Evolutionary conservation across 2,329 filamentous ascomycete species (phyloP).

Genomic region (Colletotrichum australisinense): DNA sequence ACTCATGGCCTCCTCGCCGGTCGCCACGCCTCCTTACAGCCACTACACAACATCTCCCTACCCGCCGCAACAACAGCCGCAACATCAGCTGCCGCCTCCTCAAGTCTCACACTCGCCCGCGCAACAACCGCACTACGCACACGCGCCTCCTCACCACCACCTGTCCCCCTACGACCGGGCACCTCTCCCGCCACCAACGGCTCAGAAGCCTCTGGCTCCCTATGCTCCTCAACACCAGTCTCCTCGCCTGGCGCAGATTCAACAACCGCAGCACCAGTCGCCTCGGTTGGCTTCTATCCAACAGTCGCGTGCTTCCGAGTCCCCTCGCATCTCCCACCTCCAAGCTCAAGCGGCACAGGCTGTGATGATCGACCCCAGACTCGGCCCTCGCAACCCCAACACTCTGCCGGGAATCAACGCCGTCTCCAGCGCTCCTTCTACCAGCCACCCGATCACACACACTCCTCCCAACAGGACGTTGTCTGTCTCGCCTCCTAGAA

Average conservation of each 20-base stretch:
- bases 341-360: slow-evolving; percentile 56
- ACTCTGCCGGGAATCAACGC: slow-evolving; percentile 49
- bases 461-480: slow-evolving; percentile 58
- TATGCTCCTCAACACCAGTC: slow-evolving; percentile 49
- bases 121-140: slow-evolving; percentile 45
- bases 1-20: slow-evolving; percentile 67
- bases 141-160: slow-evolving; percentile 38
- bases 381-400: slow-evolving; percentile 52
- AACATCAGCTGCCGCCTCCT: slow-evolving; percentile 37
- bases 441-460: slow-evolving; percentile 44
- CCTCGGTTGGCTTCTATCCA: slow-evolving; percentile 39
- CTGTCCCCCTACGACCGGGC: slow-evolving; percentile 46
- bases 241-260: slow-evolving; percentile 40
- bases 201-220: slow-evolving; percentile 43
- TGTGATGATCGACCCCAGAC: slow-evolving; percentile 50
- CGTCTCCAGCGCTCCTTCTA: slow-evolving; percentile 45
- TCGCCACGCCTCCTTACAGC: slow-evolving; percentile 64
- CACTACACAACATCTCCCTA: slow-evolving; percentile 56
- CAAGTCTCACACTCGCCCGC: slow-evolving; percentile 41
- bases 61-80: slow-evolving; percentile 41
- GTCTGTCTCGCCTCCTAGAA: slow-evolving; percentile 62
- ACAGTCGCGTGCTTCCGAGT: slow-evolving; percentile 43
- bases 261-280: slow-evolving; percentile 37
- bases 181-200: slow-evolving; percentile 50
- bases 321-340: slow-evolving; percentile 57